Base-by-base conservation (phyloP, 441 rosid species). In the Rhodomyrtus psidioides region DNA sequence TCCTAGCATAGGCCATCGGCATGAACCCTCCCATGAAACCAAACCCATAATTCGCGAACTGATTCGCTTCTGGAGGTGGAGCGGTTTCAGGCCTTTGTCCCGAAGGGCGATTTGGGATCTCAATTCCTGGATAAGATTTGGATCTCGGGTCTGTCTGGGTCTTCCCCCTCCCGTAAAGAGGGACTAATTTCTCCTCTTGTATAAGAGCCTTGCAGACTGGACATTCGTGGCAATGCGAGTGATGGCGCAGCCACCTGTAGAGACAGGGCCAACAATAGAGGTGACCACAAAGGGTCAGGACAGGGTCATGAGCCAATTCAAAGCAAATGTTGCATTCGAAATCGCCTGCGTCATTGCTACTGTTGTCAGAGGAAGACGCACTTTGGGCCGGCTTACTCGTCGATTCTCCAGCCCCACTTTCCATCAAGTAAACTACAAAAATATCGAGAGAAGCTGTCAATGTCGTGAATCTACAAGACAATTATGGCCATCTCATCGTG, bases 301-400 rank as follows among this genome's bases (percentile, higher is more conserved):
- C 92, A 1, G 99, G 97, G 88, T 97, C 99, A 86, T 93, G 96
- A 84, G 99, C 98, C 87, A 95, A 88, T 79, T 97, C 99, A 6
- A 97, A 94, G 90, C 98, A 97, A 60, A 97, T 97, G 89, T 97
- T 97, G 92, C 99, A 97, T 85, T 97, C 98, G 44, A 96, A 97
- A 83, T 86, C 88, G 2, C 85, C 85, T 12, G 75, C 70, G 1
- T 86, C 88, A 82, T 59, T 86, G 65, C 82, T 59, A 49, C 87
- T 87, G 12, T 85, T 87, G 53, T 83, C 90, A 0, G 89, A 87
- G 85, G 85, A 91, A 30, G 92, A 88, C 2, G 15, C 49, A 1
- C 79, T 65, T 6, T 65, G 79, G 46, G 79, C 79, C 15, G 5
- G 79, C 79, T 65, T 65, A 21, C 79, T 65, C 79, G n/a, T 23